Conservation (phyloP, 2,329 filamentous ascomycete species). For the Raffaelea deltoideospora region DNA sequence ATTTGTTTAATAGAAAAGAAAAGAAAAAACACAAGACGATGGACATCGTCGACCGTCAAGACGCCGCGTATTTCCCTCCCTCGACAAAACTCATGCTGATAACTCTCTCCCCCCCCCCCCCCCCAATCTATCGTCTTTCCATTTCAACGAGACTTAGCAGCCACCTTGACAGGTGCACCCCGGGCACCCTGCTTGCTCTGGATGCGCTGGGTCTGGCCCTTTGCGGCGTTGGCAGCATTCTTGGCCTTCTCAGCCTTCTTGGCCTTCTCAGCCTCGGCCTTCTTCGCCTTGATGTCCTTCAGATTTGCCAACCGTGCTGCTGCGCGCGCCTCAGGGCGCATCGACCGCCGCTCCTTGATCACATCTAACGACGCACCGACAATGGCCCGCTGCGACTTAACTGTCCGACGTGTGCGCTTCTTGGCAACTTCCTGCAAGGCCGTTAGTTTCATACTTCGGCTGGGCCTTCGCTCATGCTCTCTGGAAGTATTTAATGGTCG, state of each 20-base stretch:
- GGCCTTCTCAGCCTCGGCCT: slow-evolving; percentile 66
- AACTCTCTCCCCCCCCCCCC: neutral
- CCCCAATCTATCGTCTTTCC: neutral
- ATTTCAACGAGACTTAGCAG: slow-evolving; percentile 69
- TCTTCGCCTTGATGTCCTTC: slow-evolving; percentile 99
- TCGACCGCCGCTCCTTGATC: slow-evolving; percentile 95
- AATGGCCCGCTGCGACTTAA: slow-evolving; percentile 98
- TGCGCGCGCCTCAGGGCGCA: slow-evolving; percentile 88
- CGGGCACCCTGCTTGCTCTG: slow-evolving; percentile 95
- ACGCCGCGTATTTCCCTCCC: too few relatives aligned
- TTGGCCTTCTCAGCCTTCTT: slow-evolving; percentile 99
- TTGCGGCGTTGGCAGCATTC: slow-evolving; percentile 55
- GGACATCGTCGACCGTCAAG: neutral
- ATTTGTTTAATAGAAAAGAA: neutral
- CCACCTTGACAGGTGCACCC: slow-evolving; percentile 74
- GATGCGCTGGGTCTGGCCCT: slow-evolving; percentile 67
- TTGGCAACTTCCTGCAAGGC: slow-evolving; percentile 96
- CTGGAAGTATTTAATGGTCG: too few relatives aligned
- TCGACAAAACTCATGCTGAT: neutral
- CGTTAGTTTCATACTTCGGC: neutral
- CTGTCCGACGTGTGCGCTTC: slow-evolving; percentile 95
- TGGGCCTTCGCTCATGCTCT: too few relatives aligned
- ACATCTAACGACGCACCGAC: slow-evolving; percentile 98
- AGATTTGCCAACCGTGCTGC: slow-evolving; percentile 83
- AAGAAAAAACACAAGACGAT: neutral